Evolutionary conservation across 495 filamentous ascomycete species (phyloP).

Genomic region (Aspergillus haitiensis): DNA sequence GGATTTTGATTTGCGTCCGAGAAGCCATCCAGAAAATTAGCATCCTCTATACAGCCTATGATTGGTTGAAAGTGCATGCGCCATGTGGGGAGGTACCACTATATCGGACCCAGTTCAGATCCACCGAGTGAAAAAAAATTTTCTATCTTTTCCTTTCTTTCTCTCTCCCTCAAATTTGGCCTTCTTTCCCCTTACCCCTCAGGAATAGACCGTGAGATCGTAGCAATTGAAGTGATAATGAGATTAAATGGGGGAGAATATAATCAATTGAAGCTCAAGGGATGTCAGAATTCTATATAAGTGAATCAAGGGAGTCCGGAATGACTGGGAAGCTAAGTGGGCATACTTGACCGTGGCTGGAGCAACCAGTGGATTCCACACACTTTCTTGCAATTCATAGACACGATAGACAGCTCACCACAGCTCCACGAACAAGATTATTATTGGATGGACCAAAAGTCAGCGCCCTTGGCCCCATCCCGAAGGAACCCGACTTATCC

Average conservation of each 20-base stretch:
- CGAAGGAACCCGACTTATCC: conserved; percentile 29
- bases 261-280: background rate
- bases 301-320: conserved; percentile 4
- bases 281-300: background rate
- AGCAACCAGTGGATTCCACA: conserved; percentile 25
- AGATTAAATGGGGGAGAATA: background rate
- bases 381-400: conserved; percentile 7
- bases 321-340: conserved; percentile 18
- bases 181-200: background rate
- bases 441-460: conserved; percentile 26
- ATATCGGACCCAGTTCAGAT: conserved; percentile 27
- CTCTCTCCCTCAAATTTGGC: background rate
- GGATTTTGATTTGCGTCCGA: conserved; percentile 24
- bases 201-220: background rate
- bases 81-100: conserved; percentile 26
- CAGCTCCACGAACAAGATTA: conserved; percentile 20
- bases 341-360: conserved; percentile 17
- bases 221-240: conserved; percentile 7
- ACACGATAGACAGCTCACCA: conserved; percentile 18
- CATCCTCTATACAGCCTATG: background rate
- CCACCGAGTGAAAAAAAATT: conserved; percentile 20
- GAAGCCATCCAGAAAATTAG: conserved; percentile 22
- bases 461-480: conserved; percentile 25
- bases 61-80: conserved; percentile 7
- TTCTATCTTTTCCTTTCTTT: conserved; percentile 19